These are phyloP conservation scores for Massariosphaeria phaeospora DNA, from an alignment of 495 filamentous ascomycete species.

Conservation along the genomic window DNA sequence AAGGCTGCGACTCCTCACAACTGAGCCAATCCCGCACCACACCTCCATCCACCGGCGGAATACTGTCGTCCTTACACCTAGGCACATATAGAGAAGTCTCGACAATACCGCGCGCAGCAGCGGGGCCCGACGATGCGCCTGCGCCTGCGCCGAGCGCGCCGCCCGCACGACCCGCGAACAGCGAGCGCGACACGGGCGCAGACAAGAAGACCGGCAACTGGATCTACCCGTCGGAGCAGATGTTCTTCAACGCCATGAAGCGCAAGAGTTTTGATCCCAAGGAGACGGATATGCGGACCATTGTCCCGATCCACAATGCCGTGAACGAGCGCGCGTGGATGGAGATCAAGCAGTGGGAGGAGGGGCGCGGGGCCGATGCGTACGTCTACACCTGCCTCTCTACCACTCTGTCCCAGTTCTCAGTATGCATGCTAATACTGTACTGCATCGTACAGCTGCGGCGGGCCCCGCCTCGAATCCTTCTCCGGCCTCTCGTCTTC, in stretches of 20 bases:
- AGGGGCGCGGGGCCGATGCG: slow-evolving; percentile 53
- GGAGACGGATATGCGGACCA: slow-evolving; percentile 72
- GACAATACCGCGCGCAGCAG: slow-evolving; percentile 65
- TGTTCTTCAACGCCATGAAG: slow-evolving; percentile 93
- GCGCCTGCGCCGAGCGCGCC: slow-evolving; percentile 4
- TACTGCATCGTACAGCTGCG: slow-evolving; percentile 50
- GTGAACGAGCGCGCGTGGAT: slow-evolving; percentile 54
- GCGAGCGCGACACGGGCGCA: slow-evolving; percentile 64
- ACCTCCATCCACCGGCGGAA: slow-evolving; percentile 34
- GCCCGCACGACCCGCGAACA: slow-evolving; percentile 44
- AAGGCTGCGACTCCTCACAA: slow-evolving; percentile 36
- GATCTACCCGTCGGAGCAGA: slow-evolving; percentile 92
- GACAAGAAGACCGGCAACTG: slow-evolving; percentile 71
- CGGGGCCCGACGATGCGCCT: slow-evolving; percentile 39
- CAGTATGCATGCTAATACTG: background rate
- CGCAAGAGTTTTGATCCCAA: slow-evolving; percentile 63
- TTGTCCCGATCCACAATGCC: slow-evolving; percentile 97
- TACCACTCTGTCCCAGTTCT: background rate
- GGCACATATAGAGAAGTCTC: slow-evolving; percentile 68
- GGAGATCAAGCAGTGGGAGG: slow-evolving; percentile 66
- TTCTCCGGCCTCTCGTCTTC: slow-evolving; percentile 62
- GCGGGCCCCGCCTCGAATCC: slow-evolving; percentile 75
- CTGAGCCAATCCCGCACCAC: slow-evolving; percentile 29
- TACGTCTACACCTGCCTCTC: slow-evolving; percentile 30
- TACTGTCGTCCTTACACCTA: slow-evolving; percentile 34